These are phyloP conservation scores for Fusarium sp. DNA, from an alignment of 2,329 filamentous ascomycete species.

Conservation along the genomic window DNA sequence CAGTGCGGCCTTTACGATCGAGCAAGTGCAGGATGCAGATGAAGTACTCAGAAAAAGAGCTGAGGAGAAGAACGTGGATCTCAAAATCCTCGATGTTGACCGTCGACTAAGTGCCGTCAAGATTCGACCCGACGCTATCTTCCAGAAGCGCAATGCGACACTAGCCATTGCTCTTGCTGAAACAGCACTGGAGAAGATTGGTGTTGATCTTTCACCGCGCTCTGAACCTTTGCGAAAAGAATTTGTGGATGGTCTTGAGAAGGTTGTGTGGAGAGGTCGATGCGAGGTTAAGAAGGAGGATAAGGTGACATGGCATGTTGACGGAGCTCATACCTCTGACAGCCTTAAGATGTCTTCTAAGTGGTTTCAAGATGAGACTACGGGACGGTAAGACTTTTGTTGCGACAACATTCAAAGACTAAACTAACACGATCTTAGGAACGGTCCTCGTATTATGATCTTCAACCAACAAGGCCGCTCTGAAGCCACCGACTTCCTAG, in stretches of 20 bases:
- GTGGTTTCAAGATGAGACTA: constrained; percentile 77
- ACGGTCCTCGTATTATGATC: constrained; percentile 69
- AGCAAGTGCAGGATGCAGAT: constrained; percentile 60
- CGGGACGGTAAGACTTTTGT: constrained; percentile 43
- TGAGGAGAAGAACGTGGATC: constrained; percentile 59
- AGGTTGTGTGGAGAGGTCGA: constrained; percentile 81
- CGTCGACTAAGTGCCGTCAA: constrained; percentile 58
- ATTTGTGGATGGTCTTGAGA: constrained; percentile 78
- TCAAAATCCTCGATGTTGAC: constrained; percentile 61
- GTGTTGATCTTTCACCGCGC: constrained; percentile 46
- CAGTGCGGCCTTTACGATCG: constrained; percentile 66
- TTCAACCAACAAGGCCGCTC: constrained; percentile 85
- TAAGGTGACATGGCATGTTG: constrained; percentile 82
- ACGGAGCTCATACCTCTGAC: constrained; percentile 92
- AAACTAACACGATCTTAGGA: constrained; percentile 32
- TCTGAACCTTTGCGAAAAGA: constrained; percentile 63
- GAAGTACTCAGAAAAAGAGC: constrained; percentile 63
- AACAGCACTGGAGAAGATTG: constrained; percentile 59
- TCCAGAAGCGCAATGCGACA: constrained; percentile 69
- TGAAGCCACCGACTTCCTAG: constrained; percentile 65
- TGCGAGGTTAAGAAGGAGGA: constrained; percentile 72
- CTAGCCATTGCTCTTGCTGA: constrained; percentile 65
- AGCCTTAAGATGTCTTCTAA: constrained; percentile 83
- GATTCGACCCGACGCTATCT: constrained; percentile 63
- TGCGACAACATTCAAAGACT: neutral